Base-by-base conservation (phyloP, 768 basidiomycete species). In the Auriscalpium microsporum region DNA sequence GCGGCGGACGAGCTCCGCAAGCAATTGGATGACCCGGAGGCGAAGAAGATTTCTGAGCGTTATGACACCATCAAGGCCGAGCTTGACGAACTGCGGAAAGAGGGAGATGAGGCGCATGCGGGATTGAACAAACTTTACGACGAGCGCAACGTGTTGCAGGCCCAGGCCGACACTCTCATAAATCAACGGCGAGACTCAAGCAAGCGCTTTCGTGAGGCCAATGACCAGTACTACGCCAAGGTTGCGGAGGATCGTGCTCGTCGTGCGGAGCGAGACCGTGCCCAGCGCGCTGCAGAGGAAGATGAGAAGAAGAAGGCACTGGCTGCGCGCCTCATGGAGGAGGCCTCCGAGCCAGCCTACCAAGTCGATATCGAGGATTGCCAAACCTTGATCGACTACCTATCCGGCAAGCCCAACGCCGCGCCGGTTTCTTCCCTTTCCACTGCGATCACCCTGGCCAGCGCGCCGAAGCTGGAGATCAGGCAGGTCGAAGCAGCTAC, bases 361-460 rank as follows among this genome's bases (percentile, higher is more conserved):
- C 90, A 91, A 65, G 78, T 83, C 52, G 83, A 97, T 68, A 93
- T 99, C 64, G 92, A 98, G 74, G 96, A 98, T 68, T 97, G 94
- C 73, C 87, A 90, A 66, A 95, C 88, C 4, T 82, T 96, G 61
- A 86, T 95, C 66, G 87, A 93, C 69, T 83, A 77, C 66, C 83
- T 96, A 71, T 83, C 79, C 16, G 87, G 87, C 21, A 88, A 85
- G 69, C 70, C 72, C 45, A 72, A 72, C 42, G 78, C 74, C 13
- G 71, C 72, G 40, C 71, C 71, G 36, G 69, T 72, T 11, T 68
- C 74, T 59, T 74, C 79, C 55, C 72, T 76, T n/a, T 66, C 71
- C 34, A 63, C 68, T 34, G 68, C 76, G 61, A 70, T 72, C 52
- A 73, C 60, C 11, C 70, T 87, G 19, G 75, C 69, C 45, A 82